These are phyloP conservation scores for Juglanconis juglandina DNA, from an alignment of 2,329 filamentous ascomycete species.

Conservation along the genomic window DNA sequence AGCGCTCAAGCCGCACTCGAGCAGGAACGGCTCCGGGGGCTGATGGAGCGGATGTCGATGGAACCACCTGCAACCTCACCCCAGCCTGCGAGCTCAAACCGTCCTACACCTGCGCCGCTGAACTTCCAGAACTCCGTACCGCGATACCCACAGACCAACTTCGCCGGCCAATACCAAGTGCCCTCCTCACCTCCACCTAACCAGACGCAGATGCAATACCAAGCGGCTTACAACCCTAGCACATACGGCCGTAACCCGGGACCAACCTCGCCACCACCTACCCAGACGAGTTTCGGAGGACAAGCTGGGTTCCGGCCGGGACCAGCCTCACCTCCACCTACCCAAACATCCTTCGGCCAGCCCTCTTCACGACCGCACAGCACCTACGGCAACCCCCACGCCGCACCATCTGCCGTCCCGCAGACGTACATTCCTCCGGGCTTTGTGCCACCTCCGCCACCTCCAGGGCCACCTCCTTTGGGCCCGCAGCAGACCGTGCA, in stretches of 20 bases:
- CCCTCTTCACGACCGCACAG: conserved; percentile 41
- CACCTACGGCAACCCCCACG: conserved; percentile 45
- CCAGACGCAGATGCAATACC: conserved; percentile 41
- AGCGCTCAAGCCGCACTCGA: conserved; percentile 71
- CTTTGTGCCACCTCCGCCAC: conserved; percentile 62
- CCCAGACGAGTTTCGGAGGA: conserved; percentile 34
- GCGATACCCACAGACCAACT: conserved; percentile 52
- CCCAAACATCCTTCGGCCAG: conserved; percentile 51
- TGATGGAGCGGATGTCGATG: conserved; percentile 96
- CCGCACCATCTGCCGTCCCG: conserved; percentile 23
- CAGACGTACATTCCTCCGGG: conserved; percentile 45
- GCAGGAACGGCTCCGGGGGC: conserved; percentile 75
- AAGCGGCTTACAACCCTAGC: conserved; percentile 54
- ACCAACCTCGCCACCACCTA: conserved; percentile 44
- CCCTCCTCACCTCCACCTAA: conserved; percentile 54
- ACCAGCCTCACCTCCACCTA: conserved; percentile 55
- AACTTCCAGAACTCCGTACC: conserved; percentile 35
- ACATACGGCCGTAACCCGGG: conserved; percentile 56
- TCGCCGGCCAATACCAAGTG: conserved; percentile 56
- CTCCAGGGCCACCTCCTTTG: conserved; percentile 59
- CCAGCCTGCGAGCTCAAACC: conserved; percentile 32
- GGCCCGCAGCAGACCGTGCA: conserved; percentile 62
- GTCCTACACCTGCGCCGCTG: conserved; percentile 32
- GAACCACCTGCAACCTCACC: conserved; percentile 55
- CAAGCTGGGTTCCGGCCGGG: conserved; percentile 27